Base-by-base conservation (phyloP, 2,329 filamentous ascomycete genomes). In the Aspergillus puulaauensis region DNA sequence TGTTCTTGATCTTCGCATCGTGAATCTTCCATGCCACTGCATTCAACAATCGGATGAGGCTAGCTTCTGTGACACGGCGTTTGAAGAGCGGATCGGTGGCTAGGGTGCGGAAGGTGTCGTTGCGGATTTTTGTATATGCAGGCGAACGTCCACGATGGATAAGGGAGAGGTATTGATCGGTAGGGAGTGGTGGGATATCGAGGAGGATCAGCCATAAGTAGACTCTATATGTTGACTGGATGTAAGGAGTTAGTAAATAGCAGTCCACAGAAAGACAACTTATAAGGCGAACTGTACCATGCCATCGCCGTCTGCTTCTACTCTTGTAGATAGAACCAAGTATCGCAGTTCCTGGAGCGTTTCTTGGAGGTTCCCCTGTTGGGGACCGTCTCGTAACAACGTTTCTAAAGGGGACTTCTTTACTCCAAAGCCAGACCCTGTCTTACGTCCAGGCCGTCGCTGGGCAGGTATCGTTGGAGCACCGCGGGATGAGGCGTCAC, bases 61-160 rank as follows among this genome's bases (percentile, higher is more conserved):
- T 96, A 60, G 96, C 96, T 75, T 99, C 95, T 57, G 91, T 96
- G 59, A 99, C 95, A 57, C 93, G 89, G 33, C 95, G 87, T 61
- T 95, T 90, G 80, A 98, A 99, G 37, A 99, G 85, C n/a, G 93
- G 93, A 70, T 99, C 95, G 52, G 93, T 97, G 33, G 95, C 95
- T 54, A 99, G 82, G 0, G 95, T 99, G 67, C 95, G 91, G 75
- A 98, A 98, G 41, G 95, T 97, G 75, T 99, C 95, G 76, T 99
- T 97, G 73, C 93, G 90, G 71, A 99, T 99, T 79, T 99, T 99
- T 68, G 91, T 87, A 78, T 99, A 96, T 46, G 92, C 93, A 1
- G 93, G 93, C 3, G 93, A 98, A 23, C 93, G 90, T 61, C 95
- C 93, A 62, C 95, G 91, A 70, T 96, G 92, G 64, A 99, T 89